Conservation (phyloP, 345 rosid species). For the Eucalyptus virginea region DNA sequence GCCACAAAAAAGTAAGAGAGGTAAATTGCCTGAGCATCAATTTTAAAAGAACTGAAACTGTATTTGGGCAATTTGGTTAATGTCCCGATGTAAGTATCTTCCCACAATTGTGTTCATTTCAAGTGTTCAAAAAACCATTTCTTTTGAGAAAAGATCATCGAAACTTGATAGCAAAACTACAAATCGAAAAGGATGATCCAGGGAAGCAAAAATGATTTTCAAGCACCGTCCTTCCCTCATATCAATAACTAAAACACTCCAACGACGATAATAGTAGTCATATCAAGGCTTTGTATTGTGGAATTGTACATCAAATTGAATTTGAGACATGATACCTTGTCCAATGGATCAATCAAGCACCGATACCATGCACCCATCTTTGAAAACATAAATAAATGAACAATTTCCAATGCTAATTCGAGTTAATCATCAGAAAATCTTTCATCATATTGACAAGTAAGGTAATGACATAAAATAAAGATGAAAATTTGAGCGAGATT, state of each 20-base stretch:
- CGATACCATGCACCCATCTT: not conserved
- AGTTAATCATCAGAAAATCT: no score
- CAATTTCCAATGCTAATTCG: not conserved
- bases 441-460: no score
- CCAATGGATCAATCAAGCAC: not conserved
- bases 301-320: not conserved
- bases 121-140: not conserved
- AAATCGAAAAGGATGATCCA: not conserved
- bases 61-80: not conserved
- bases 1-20: no score
- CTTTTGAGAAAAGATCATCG: no score
- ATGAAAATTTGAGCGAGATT: no score
- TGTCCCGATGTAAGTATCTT: rapidly evolving
- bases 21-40: not conserved
- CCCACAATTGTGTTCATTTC: not conserved
- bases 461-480: not conserved
- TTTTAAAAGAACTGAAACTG: not conserved
- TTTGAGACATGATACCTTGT: not conserved
- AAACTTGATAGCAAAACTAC: no score
- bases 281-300: not conserved
- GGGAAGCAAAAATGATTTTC: not conserved
- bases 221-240: not conserved
- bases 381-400: no score
- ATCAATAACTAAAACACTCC: not conserved
- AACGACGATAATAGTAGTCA: no score